These are phyloP conservation scores for Eustoma russellianum DNA, from an alignment of 257 asterid species.

Conservation along the genomic window DNA sequence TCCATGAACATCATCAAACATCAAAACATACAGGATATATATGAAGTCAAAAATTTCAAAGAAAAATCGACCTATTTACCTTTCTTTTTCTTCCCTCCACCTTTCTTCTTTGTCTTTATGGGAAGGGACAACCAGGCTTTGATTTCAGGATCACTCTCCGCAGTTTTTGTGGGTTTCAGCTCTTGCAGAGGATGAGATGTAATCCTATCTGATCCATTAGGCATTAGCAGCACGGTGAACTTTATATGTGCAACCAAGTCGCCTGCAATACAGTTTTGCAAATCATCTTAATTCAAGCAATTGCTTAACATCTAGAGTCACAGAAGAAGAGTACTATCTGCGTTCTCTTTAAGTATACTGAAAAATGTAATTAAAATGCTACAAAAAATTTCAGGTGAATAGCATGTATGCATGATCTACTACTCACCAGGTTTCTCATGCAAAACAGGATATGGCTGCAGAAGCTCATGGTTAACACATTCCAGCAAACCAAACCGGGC, in stretches of 20 bases:
- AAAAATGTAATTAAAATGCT: neutral
- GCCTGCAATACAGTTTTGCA: conserved; percentile 34
- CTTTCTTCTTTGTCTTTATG: conserved; percentile 76
- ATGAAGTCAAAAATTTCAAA: neutral
- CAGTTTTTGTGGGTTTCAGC: conserved; percentile 52
- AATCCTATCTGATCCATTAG: conserved; percentile 84
- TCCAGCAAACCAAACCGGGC: conserved; percentile 83
- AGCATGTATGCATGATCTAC: neutral
- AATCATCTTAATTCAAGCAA: neutral
- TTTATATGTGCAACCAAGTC: conserved; percentile 89
- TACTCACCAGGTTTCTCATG: conserved; percentile 91
- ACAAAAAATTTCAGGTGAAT: too few species aligned
- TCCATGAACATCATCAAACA: neutral
- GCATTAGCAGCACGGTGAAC: conserved; percentile 86
- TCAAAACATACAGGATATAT: too few species aligned
- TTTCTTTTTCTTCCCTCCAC: conserved; percentile 97
- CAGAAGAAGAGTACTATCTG: neutral
- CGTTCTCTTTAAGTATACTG: neutral
- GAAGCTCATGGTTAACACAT: conserved; percentile 84
- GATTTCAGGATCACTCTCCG: conserved; percentile 66
- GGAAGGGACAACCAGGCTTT: conserved; percentile 76
- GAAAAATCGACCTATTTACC: conserved; percentile 27
- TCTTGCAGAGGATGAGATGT: conserved; percentile 86
- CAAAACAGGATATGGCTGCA: conserved; percentile 93
- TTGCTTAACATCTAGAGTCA: neutral